Conservation (phyloP, 192 early-diverging fungal genomes). For the Coemansia sp. region DNA sequence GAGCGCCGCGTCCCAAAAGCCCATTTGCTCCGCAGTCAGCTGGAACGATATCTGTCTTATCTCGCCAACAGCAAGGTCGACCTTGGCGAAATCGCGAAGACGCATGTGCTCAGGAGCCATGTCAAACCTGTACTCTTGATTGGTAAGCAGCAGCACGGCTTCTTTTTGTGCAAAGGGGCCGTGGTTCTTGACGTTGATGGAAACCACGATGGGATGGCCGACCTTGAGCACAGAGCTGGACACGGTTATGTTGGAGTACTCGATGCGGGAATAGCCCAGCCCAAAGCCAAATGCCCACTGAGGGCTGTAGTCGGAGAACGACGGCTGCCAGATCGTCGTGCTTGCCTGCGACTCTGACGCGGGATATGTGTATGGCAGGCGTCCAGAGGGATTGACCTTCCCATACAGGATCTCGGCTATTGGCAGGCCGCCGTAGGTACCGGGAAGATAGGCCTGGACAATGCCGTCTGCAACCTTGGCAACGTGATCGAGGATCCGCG, state of each 20-base stretch:
- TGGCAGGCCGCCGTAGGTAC: constrained; percentile 58
- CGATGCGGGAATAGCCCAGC: constrained; percentile 53
- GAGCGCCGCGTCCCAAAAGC: constrained; percentile 23
- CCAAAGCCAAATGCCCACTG: constrained; percentile 59
- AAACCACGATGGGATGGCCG: constrained; percentile 25
- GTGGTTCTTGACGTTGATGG: constrained; percentile 46
- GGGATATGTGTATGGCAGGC: constrained; percentile 60
- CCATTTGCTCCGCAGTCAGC: constrained; percentile 37
- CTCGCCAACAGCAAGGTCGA: constrained; percentile 9
- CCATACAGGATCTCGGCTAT: constrained; percentile 61
- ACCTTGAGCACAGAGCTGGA: not conserved
- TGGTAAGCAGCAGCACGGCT: constrained; percentile 57
- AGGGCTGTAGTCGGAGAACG: constrained; percentile 49
- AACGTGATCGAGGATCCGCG: constrained; percentile 52
- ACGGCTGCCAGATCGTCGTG: constrained; percentile 47
- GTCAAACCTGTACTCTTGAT: constrained; percentile 53
- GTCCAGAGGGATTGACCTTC: constrained; percentile 56
- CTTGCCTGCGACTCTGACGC: constrained; percentile 39
- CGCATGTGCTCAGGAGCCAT: constrained; percentile 57
- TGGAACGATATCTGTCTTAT: constrained; percentile 21
- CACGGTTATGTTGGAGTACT: constrained; percentile 47
- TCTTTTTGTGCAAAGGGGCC: constrained; percentile 51
- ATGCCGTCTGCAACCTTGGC: constrained; percentile 48
- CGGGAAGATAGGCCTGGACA: constrained; percentile 57
- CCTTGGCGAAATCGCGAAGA: constrained; percentile 56